Percentiles rank a stretch among this genome's conserved stretches.
Conservation (phyloP, 331 rosid species). For the Telfairia occidentalis region DNA sequence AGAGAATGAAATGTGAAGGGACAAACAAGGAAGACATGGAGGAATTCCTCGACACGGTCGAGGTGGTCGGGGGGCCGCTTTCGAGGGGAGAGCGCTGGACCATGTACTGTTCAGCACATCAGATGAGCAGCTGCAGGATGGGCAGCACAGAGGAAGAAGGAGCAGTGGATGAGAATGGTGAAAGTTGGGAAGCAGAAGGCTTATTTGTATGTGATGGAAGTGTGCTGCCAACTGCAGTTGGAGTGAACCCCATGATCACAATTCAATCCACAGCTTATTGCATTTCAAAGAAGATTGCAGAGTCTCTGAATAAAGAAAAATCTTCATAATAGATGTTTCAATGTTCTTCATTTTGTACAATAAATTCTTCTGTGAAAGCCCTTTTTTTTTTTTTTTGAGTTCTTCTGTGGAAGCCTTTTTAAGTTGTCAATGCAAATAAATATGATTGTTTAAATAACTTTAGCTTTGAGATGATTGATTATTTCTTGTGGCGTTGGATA, state of each 20-base stretch:
- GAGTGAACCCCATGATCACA: conserved; percentile 89
- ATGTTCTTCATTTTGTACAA: neutral
- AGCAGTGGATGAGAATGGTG: conserved; percentile 68
- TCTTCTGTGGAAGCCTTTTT: neutral
- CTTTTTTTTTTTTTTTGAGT: too few species aligned
- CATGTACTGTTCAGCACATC: conserved; percentile 50
- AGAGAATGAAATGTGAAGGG: conserved; percentile 53
- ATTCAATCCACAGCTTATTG: conserved; percentile 82
- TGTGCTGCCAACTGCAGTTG: conserved; percentile 69
- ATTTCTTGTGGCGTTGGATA: too few species aligned
- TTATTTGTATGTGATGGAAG: conserved; percentile 81
- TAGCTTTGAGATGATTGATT: too few species aligned
- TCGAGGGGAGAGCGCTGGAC: conserved; percentile 54
- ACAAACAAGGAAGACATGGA: conserved; percentile 43
- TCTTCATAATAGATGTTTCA: neutral
- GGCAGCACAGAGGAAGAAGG: conserved; percentile 51
- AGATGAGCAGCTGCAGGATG: conserved; percentile 70
- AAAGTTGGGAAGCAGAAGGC: conserved; percentile 84
- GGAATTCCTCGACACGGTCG: conserved; percentile 54
- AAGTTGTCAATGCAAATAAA: neutral
- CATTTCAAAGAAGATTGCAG: conserved; percentile 55
- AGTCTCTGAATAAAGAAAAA: conserved; percentile 28
- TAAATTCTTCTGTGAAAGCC: neutral
- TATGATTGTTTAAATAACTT: too few species aligned
- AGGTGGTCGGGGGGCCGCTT: conserved; percentile 46